Conservation (phyloP, 148 eudicot genomes). For the Persicaria maculosa region DNA sequence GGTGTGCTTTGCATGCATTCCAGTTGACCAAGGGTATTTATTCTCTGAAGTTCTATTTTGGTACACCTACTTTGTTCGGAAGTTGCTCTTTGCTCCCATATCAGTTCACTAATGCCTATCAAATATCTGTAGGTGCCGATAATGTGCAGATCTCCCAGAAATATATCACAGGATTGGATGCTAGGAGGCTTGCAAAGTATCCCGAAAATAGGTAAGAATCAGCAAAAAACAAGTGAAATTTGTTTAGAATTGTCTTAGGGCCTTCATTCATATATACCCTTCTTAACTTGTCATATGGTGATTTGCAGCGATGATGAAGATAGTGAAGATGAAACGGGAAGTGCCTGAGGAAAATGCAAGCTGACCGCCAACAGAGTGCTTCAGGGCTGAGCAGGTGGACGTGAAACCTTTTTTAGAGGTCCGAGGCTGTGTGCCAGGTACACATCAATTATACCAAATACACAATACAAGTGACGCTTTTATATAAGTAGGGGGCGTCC, state of each 20-base stretch:
- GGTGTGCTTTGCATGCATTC: slow-evolving; percentile 86
- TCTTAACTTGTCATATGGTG: neutral
- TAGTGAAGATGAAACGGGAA: slow-evolving; percentile 59
- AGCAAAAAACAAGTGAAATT: neutral
- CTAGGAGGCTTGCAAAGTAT: slow-evolving; percentile 79
- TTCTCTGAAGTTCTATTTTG: neutral
- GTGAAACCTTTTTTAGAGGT: neutral
- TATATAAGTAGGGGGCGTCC: neutral
- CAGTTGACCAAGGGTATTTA: slow-evolving; percentile 71
- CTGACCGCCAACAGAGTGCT: neutral
- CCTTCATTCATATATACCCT: neutral
- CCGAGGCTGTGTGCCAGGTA: neutral
- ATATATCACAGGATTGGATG: slow-evolving; percentile 92
- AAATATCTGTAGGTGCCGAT: slow-evolving; percentile 50
- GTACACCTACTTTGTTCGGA: neutral
- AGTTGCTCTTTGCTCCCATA: neutral
- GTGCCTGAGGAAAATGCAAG: slow-evolving; percentile 25
- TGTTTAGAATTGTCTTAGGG: neutral
- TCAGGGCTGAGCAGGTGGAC: neutral
- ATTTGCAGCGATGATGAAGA: slow-evolving; percentile 80
- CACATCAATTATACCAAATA: neutral
- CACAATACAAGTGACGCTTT: neutral
- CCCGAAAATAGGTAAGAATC: slow-evolving; percentile 65
- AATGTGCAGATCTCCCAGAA: slow-evolving; percentile 88
- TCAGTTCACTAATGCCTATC: neutral